These are phyloP conservation scores for Trichoderma sp. DNA, from an alignment of 2,329 filamentous ascomycete species.

Conservation along the genomic window DNA sequence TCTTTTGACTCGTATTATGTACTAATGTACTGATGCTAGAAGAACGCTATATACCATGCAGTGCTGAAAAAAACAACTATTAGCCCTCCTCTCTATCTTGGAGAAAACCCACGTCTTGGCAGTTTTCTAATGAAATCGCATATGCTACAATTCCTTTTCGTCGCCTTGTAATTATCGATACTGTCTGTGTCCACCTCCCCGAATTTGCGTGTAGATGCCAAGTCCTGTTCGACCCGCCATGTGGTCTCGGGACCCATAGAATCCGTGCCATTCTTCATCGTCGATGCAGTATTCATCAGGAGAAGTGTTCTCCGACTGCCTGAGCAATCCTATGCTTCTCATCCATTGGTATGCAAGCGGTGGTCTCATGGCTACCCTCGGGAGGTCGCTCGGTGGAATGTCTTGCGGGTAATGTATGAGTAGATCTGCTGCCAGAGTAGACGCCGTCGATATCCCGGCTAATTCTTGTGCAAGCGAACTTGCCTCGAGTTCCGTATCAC, in stretches of 20 bases:
- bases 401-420: conserved; percentile 6
- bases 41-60: not conserved
- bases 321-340: conserved; percentile 27
- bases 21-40: not conserved
- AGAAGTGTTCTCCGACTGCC: not conserved
- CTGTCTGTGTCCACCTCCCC: not conserved
- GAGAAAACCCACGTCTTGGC: not conserved
- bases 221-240: conserved; percentile 33
- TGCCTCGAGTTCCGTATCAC: conserved; percentile 27
- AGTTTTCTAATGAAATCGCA: not conserved
- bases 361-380: conserved; percentile 24
- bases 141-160: not conserved
- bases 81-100: not conserved
- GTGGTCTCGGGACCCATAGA: conserved; percentile 43
- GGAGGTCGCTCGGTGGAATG: not conserved
- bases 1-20: not conserved
- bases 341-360: conserved; percentile 29
- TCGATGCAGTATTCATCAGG: conserved; percentile 33
- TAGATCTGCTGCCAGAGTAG: not conserved
- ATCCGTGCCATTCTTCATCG: conserved; percentile 49
- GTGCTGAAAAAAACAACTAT: not conserved
- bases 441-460: conserved; percentile 31
- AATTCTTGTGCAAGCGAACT: conserved; percentile 31
- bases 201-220: not conserved
- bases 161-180: not conserved